phyloP scores from a whole-genome alignment of 2,329 filamentous ascomycete species.

The Byssothecium circinans region DNA sequence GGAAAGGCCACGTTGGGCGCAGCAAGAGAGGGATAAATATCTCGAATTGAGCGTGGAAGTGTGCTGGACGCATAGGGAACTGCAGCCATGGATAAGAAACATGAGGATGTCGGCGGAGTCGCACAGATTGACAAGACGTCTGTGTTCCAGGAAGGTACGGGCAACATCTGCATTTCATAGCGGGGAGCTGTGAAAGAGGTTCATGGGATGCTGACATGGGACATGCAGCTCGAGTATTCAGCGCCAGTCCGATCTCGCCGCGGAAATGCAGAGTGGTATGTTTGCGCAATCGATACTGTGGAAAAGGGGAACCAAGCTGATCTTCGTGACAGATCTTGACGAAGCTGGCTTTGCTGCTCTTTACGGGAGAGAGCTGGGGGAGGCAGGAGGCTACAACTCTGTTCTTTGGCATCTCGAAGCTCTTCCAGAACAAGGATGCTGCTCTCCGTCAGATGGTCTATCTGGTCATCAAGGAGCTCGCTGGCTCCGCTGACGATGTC shows the following conservation, averaged over 20 bases:
- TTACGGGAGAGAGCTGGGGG: conserved; percentile 95
- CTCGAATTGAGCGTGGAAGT: conserved; percentile 1
- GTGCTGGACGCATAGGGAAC: conserved; percentile 12
- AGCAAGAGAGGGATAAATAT: conserved; percentile 31
- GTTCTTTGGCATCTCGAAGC: conserved; percentile 96
- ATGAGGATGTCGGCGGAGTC: conserved; percentile 94
- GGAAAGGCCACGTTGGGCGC: conserved; percentile 43
- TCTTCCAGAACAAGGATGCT: conserved; percentile 99
- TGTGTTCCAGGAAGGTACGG: conserved; percentile 94
- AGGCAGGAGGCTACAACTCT: conserved; percentile 96
- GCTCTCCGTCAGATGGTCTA: conserved; percentile 98
- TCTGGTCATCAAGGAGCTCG: conserved; percentile 95
- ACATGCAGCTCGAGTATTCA: conserved; percentile 85
- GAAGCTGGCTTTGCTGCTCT: conserved; percentile 94
- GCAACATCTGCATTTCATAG: conserved; percentile 1
- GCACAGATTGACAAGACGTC: conserved; percentile 97
- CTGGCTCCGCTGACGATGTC: conserved; percentile 92
- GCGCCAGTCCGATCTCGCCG: conserved; percentile 93
- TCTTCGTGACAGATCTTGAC: conserved; percentile 60
- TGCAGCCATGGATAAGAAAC: conserved; percentile 73
- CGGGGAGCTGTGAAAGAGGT: conserved; percentile 5
- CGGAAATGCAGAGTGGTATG: conserved; percentile 91
- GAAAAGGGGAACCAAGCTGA: conserved; percentile 2
- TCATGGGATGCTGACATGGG: conserved; percentile 26
- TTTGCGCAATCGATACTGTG: conserved; percentile 6